Conservation (phyloP, 352 stramenopile species). For the Achlya hypogyna region DNA sequence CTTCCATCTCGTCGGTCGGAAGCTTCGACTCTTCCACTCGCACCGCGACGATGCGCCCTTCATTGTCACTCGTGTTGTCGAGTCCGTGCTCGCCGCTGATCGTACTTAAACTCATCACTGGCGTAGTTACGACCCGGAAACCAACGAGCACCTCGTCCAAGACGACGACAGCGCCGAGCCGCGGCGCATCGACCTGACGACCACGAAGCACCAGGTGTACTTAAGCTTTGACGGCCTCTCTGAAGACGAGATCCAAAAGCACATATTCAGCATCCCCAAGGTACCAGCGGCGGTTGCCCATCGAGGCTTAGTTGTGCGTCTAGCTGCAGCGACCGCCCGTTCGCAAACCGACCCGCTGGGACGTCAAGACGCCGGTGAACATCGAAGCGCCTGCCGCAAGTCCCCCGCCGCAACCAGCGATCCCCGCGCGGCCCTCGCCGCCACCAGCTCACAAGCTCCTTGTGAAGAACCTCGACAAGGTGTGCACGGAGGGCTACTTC, state of each 20-base stretch:
- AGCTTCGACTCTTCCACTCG: slow-evolving; percentile 56
- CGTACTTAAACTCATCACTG: background rate
- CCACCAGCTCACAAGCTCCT: background rate
- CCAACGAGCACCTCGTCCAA: background rate
- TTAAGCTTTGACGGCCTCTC: slow-evolving; percentile 38
- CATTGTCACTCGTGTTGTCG: slow-evolving; percentile 39
- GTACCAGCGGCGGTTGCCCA: background rate
- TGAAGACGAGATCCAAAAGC: slow-evolving; percentile 41
- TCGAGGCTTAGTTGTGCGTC: background rate
- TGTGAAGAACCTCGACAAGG: slow-evolving; percentile 3
- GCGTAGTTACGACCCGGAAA: slow-evolving; percentile 1
- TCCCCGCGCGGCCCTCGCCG: background rate
- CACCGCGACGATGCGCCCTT: slow-evolving; percentile 48
- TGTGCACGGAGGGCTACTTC: background rate
- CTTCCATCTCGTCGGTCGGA: slow-evolving; percentile 35
- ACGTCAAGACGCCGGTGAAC: slow-evolving; percentile 1
- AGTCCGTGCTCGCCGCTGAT: slow-evolving; percentile 21
- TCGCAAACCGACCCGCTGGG: background rate
- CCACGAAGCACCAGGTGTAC: slow-evolving; percentile 57
- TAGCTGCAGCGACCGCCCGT: slow-evolving; percentile 4
- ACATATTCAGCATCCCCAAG: slow-evolving; percentile 78
- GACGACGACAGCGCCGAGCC: background rate
- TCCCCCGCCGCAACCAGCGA: background rate
- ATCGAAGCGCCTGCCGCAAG: background rate
- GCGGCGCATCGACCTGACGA: background rate